These are phyloP conservation scores for Wickerhamiella azymoides DNA, from an alignment of 805 yeast species.

Conservation along the genomic window DNA sequence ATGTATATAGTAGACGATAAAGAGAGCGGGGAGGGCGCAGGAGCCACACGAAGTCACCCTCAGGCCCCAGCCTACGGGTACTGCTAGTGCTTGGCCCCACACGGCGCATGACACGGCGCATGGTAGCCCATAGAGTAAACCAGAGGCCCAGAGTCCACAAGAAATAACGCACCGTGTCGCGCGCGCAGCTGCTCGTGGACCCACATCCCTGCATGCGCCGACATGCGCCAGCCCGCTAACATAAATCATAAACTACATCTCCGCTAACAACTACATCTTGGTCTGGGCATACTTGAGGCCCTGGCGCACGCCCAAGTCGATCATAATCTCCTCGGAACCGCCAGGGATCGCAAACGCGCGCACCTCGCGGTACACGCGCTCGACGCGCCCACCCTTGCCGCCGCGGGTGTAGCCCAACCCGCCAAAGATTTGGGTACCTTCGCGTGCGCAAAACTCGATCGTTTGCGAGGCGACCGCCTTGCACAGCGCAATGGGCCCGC, in stretches of 20 bases:
- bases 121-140: no score
- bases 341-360: constrained; percentile 34
- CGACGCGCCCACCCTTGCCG: constrained; percentile 32
- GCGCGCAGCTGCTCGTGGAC: background rate
- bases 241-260: no score
- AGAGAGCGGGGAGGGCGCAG: no score
- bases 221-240: no score
- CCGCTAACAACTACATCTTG: background rate
- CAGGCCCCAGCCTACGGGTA: no score
- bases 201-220: background rate
- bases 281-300: constrained; percentile 18
- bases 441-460: constrained; percentile 32
- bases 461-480: constrained; percentile 30
- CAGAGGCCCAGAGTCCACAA: background rate
- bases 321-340: constrained; percentile 34
- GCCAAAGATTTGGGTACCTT: constrained; percentile 33
- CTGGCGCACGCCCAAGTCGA: constrained; percentile 30
- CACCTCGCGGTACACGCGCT: constrained; percentile 32
- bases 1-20: background rate
- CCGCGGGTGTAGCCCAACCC: constrained; percentile 32
- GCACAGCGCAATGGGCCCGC: constrained; percentile 32
- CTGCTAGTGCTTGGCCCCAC: background rate
- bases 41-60: no score
- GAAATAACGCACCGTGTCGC: background rate
- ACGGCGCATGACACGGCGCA: background rate